Evolutionary conservation across 2,329 filamentous ascomycete species (phyloP).

Genomic region (Trichoderma cornu-damae): DNA sequence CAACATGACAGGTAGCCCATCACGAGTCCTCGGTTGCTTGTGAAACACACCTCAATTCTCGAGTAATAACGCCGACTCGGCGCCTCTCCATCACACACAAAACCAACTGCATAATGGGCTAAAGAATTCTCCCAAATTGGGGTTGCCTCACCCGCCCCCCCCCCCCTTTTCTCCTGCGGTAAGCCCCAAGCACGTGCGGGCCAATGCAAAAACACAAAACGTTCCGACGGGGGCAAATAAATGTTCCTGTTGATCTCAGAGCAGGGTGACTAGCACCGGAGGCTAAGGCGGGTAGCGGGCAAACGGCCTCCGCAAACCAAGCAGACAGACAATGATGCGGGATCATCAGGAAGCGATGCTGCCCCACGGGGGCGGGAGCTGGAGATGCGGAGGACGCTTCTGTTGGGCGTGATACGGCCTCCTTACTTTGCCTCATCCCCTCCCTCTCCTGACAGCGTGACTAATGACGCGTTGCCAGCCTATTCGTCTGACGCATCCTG

Average conservation of each 20-base stretch:
- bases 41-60: conserved; percentile 6
- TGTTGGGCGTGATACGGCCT: not conserved
- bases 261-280: conserved; percentile 14
- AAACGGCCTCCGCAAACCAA: not conserved
- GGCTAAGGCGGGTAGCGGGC: conserved; percentile 13
- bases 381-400: conserved; percentile 10
- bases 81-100: not conserved
- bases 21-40: conserved; percentile 13
- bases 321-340: not conserved
- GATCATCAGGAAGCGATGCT: too few species aligned
- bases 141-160: not conserved
- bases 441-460: conserved; percentile 15
- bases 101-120: not conserved
- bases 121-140: not conserved
- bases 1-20: not conserved
- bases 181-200: not conserved
- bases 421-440: not conserved
- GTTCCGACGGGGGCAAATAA: not conserved
- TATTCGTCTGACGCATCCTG: conserved; percentile 14
- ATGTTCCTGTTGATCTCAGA: not conserved
- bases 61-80: conserved; percentile 14
- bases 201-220: conserved; percentile 6
- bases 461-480: conserved; percentile 16
- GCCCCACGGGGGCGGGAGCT: conserved; percentile 12
- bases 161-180: not conserved